Evolutionary conservation across 176 grass and related monocot genomes (phyloP), one percentile per base, ranked within the genome.

Genomic region (Raddia guianensis): DNA sequence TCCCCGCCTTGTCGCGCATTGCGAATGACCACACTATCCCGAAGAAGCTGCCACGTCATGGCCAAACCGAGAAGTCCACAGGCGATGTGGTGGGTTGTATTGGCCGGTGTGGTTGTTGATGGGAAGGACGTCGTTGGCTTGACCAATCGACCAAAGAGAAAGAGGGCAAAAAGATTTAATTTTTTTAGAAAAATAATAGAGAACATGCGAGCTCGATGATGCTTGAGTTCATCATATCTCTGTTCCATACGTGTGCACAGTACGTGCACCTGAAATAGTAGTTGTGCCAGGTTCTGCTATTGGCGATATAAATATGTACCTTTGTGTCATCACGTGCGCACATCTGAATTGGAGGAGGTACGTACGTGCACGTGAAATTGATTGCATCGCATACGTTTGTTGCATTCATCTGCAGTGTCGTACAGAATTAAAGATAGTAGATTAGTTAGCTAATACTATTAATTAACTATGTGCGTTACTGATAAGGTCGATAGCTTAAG

Each of bases 231-330:
- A 27, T 27, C 27, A 27, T 12, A 12, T 53, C 12, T 65, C 9
- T 5, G 37, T 40, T 78, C 19, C 19, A 46, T 32, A 69, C 20
- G 27, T 44, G 12, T 32, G 44, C 79, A 66, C 53, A 15, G 13
- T 37, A 12, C 49, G 13, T 37, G 32, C 49, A 72, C 7, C 50
- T 44, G 19, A 47, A 54, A 86, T 18, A 27, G 20, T 13, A 56
- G 48, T 2, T 56, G 43, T 56, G 34, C 61, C 13, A 57, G 34
- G 47, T 47, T 47, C 5, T 73, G 12, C 63, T 69, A 57, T 69
- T 50, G 72, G 16, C 16, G 73, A 6, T 40, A 49, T 80, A 66
- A 79, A 45, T 21, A 15, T 73, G 83, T 73, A 72, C 55, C 47
- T 33, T 7, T 11, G 48, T 15, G 50, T 55, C 84, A 49, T 67